Base-by-base conservation (phyloP, 2,329 filamentous ascomycete genomes). In the Thelonectria olida region DNA sequence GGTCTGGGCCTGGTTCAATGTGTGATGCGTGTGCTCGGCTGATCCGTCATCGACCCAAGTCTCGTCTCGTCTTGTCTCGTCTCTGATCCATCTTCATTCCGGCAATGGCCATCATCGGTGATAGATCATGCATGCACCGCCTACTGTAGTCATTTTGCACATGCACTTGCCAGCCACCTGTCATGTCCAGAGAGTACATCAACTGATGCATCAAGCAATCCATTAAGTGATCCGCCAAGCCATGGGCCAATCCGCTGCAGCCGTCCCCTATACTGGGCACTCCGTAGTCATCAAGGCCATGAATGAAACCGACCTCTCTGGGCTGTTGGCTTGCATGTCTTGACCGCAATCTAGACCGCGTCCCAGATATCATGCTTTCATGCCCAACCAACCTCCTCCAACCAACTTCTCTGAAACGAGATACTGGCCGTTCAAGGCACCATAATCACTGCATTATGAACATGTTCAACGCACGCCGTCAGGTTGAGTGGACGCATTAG, bases 251-350 rank as follows among this genome's bases (percentile, higher is more conserved):
- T 27, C 13, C 23, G 44, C 54, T 50, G 45, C 54, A 49, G 23
- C 47, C 41, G 41, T 34, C 5, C 31, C 7, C 12, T 34, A 34
- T 13, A 15, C 31, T 34, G 13, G 12, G 10, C 15, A 34, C 12
- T 34, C 31, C 31, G 15, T 15, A 10, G 12, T 34, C 36, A 61
- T 56, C 45, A 51, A 45, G n/a, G 45, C 38, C 51, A 38, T 49
- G 56, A 20, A 22, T 51, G 45, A 61, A 47, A 61, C 34, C 12
- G 45, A 27, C 17, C 34, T 20, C 34, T 23, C 23, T 28, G 7
- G 41, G 28, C 31, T 19, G 20, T 10, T 47, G 28, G 12, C 8
- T 34, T 22, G 19, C 51, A 19, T 45, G 25, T 39, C 44, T 28
- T 36, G 23, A n/a, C 42, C 34, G 41, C 31, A 34, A 27, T 9